These are phyloP conservation scores for Phytophthora citricola DNA, from an alignment of 352 stramenopile genomes.

Conservation along the genomic window DNA sequence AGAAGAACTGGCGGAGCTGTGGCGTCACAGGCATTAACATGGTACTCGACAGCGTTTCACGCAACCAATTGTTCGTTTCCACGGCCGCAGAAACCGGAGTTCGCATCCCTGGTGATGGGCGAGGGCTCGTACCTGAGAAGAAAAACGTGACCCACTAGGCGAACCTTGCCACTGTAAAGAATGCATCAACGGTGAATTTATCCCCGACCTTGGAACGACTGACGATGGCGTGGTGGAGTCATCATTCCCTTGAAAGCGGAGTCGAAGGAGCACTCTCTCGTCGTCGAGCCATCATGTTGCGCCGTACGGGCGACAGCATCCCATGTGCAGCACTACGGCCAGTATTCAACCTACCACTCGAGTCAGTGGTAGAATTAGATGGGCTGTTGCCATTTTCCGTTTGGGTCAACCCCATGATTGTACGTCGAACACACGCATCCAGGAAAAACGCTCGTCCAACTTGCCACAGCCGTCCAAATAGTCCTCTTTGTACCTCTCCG, in stretches of 20 bases:
- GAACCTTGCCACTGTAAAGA: slow-evolving; percentile 81
- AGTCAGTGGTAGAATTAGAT: slow-evolving; percentile 8
- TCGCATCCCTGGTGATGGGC: slow-evolving; percentile 57
- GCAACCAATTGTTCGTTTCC: slow-evolving; percentile 86
- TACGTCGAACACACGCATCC: slow-evolving; percentile 34
- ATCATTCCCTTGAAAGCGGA: slow-evolving; percentile 31
- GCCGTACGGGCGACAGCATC: slow-evolving; percentile 46
- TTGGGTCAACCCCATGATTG: slow-evolving; percentile 42
- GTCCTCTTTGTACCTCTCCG: slow-evolving; percentile 48
- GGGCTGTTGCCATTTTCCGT: slow-evolving; percentile 15
- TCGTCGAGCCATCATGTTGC: slow-evolving; percentile 44
- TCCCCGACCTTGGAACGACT: slow-evolving; percentile 22
- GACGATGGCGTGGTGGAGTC: slow-evolving; percentile 47
- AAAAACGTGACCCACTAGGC: slow-evolving; percentile 31
- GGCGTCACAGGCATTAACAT: slow-evolving; percentile 46
- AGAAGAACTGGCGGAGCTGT: slow-evolving; percentile 66
- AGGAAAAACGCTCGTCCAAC: slow-evolving; percentile 71
- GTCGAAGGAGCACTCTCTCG: slow-evolving; percentile 28
- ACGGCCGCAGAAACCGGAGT: slow-evolving; percentile 83
- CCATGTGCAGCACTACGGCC: slow-evolving; percentile 21
- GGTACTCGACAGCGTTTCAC: slow-evolving; percentile 57
- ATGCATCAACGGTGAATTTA: slow-evolving; percentile 39
- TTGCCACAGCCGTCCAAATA: slow-evolving; percentile 59
- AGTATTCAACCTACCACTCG: slow-evolving; percentile 32
- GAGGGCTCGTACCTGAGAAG: slow-evolving; percentile 30